Base-by-base conservation (phyloP, 257 asterid genomes). In the Buddleja alternifolia region DNA sequence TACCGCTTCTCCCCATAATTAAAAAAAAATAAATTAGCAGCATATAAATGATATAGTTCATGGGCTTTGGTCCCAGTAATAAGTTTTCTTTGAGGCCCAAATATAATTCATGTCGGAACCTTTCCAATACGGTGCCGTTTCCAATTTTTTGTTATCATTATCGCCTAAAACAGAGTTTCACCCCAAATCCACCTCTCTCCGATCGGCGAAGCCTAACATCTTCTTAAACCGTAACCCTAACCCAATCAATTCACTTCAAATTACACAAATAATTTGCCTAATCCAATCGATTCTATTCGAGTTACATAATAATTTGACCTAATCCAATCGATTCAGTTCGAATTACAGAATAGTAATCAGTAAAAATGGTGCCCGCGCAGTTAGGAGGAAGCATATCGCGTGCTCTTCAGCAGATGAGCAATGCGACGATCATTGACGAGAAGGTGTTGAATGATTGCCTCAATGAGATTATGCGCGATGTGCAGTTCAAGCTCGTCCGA, bases 371-470 rank as follows among this genome's bases (percentile, higher is more conserved):
- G 93, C 85, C 90, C 70, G 95, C 86, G 24, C 80, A 93, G 76
- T 70, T 93, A 79, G 96, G 97, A 10, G 89, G 95, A 66, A 90
- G 93, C 85, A 86, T 93, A 9, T 41, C 95, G 67, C 96, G 93
- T 36, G 98, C 98, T 80, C 89, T 93, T 67, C 96, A 88, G 85
- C 93, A 82, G 90, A 93, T 93, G 96, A 88, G 90, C 95, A 93
- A 93, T 82, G 96, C 97, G 70, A 93, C 95, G 17, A 80, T 93
- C 54, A 84, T 93, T 56, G 97, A 93, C 40, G 96, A 90, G 72
- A 90, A 90, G 67, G 98, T 85, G 37, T 79, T 90, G 37, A 88
- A 83, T 55, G 97, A 93, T 3, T 93, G 98, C 74, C 88, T 90
- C 42, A 93, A 93, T 53, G 97, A 86, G 86, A 90, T 93, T 71